Conservation (phyloP, 331 rosid genomes). For the Arachis monticola region DNA sequence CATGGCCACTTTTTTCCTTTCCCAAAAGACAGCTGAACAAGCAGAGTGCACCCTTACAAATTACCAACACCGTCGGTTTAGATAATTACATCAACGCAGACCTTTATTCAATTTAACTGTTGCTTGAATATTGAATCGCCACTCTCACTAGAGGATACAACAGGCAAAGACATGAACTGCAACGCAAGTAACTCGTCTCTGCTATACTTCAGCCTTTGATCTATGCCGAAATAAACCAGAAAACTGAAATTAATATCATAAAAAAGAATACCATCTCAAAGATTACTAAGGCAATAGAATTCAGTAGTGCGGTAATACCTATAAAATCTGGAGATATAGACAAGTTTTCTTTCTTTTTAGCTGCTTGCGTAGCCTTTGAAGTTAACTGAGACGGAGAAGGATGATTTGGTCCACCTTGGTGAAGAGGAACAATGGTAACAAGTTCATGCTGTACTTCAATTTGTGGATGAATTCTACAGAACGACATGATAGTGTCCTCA, state of each 20-base stretch:
- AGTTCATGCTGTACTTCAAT: slow-evolving; percentile 75
- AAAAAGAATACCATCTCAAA: slow-evolving; percentile 17
- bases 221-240: slow-evolving; percentile 52
- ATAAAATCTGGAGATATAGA: slow-evolving; percentile 54
- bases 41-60: not conserved
- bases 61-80: not conserved
- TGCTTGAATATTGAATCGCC: slow-evolving; percentile 27
- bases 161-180: slow-evolving; percentile 49
- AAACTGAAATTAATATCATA: slow-evolving; percentile 26
- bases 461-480: slow-evolving; percentile 67
- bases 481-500: slow-evolving; percentile 53
- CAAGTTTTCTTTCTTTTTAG: slow-evolving; percentile 40
- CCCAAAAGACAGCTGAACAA: too few species aligned
- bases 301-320: slow-evolving; percentile 52
- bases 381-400: slow-evolving; percentile 50
- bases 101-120: slow-evolving; percentile 31
- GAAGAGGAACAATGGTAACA: slow-evolving; percentile 42
- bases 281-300: not conserved
- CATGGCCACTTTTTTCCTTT: too few species aligned
- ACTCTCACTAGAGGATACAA: slow-evolving; percentile 41
- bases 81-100: slow-evolving; percentile 16
- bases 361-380: slow-evolving; percentile 45
- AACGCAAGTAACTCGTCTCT: slow-evolving; percentile 78
- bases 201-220: slow-evolving; percentile 84
- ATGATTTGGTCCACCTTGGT: slow-evolving; percentile 41